A percentile compares a stretch with the other conserved stretches of the same genome.
phyloP scores from a whole-genome alignment of 2,329 filamentous ascomycete species.

The Bipolaris bicolor region DNA sequence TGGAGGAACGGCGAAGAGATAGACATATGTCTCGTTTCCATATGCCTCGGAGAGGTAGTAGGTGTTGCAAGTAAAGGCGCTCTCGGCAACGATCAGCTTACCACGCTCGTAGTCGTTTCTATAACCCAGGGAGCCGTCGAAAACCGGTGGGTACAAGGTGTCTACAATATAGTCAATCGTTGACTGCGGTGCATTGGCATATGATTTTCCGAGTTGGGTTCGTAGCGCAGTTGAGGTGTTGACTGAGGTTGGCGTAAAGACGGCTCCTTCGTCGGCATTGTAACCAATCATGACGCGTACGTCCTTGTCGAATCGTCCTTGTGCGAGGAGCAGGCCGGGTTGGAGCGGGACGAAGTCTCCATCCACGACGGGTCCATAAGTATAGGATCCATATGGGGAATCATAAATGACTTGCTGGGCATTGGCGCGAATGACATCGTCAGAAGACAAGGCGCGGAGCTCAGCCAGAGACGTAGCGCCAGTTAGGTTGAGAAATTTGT shows the following conservation, averaged over 20 bases:
- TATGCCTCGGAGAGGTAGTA: conserved; percentile 57
- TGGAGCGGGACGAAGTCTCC: conserved; percentile 42
- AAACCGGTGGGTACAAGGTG: conserved; percentile 58
- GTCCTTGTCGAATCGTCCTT: conserved; percentile 46
- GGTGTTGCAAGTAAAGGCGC: conserved; percentile 59
- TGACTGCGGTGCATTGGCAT: conserved; percentile 40
- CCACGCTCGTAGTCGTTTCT: conserved; percentile 53
- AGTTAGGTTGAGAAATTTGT: conserved; percentile 38
- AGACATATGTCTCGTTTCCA: conserved; percentile 57
- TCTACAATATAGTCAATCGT: conserved; percentile 52
- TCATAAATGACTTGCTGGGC: conserved; percentile 39
- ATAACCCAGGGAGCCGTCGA: conserved; percentile 57
- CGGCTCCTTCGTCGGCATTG: conserved; percentile 54
- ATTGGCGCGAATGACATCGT: conserved; percentile 45
- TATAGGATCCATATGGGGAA: conserved; percentile 41
- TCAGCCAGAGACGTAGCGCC: conserved; percentile 45
- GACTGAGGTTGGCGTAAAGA: conserved; percentile 52
- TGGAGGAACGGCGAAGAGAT: conserved; percentile 61
- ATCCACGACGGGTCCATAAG: conserved; percentile 46
- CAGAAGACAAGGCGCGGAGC: conserved; percentile 39
- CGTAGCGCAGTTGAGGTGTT: conserved; percentile 40
- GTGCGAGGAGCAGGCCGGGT: conserved; percentile 44
- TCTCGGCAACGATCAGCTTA: conserved; percentile 53
- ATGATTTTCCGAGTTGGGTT: conserved; percentile 28
- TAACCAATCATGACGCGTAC: conserved; percentile 49